A percentile compares a stretch with the other conserved stretches of the same genome.
Conservation (phyloP, 1,284 basidiomycete genomes). For the Microstroma glucosiphilum region DNA sequence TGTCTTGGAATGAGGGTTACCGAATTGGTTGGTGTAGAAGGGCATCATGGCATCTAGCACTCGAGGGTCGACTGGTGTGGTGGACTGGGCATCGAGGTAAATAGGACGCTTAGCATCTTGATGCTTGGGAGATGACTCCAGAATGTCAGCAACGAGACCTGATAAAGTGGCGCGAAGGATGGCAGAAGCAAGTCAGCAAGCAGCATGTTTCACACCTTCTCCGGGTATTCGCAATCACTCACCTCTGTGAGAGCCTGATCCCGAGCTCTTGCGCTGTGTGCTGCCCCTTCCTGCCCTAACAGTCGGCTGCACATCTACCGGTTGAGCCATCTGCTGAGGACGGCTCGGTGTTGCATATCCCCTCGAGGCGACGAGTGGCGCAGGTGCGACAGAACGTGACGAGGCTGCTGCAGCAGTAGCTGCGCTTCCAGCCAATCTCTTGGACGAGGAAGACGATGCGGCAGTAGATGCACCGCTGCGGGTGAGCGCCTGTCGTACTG, state of each 20-base stretch:
- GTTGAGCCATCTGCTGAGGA: constrained; percentile 38
- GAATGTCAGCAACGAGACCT: constrained; percentile 19
- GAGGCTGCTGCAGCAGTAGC: background rate
- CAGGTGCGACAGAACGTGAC: background rate
- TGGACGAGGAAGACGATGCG: background rate
- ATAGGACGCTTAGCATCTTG: constrained; percentile 42
- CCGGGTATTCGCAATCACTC: background rate
- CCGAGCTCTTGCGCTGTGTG: constrained; percentile 14
- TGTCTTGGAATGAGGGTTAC: constrained; percentile 95
- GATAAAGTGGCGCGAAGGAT: background rate
- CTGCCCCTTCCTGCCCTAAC: constrained; percentile 30
- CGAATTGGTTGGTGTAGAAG: constrained; percentile 89
- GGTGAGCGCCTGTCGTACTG: background rate
- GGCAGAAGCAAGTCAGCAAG: background rate
- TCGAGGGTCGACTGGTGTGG: constrained; percentile 93
- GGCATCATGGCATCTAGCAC: constrained; percentile 97
- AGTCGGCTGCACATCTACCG: constrained; percentile 34
- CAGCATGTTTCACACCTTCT: background rate
- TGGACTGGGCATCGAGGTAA: constrained; percentile 57
- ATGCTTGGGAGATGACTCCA: constrained; percentile 21
- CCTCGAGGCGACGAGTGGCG: background rate
- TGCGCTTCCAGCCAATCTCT: background rate
- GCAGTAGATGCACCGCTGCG: background rate
- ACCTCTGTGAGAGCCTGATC: constrained; percentile 3
- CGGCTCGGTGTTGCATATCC: constrained; percentile 31